A percentile compares a stretch with the other conserved stretches of the same genome.
Conservation (phyloP, 441 rosid genomes). For the Eutrema salsugineum region DNA sequence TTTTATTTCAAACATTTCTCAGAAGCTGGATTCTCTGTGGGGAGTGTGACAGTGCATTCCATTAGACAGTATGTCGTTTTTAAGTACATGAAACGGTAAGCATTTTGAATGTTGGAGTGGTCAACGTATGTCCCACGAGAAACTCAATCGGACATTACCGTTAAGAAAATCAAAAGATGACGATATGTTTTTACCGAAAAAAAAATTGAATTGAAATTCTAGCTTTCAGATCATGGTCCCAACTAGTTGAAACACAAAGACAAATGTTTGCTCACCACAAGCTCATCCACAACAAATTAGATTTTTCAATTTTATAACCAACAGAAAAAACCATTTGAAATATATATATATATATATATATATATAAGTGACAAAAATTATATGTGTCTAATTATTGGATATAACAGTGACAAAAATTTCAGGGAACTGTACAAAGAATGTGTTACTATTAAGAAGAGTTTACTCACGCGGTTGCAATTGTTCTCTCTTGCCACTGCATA, state of each 20-base stretch:
- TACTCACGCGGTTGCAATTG: slow-evolving; percentile 20
- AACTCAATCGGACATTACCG: background rate
- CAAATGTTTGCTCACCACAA: slow-evolving; percentile 25
- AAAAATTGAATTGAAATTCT: background rate
- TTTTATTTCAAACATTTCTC: no score
- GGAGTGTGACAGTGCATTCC: background rate
- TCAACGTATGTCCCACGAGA: background rate
- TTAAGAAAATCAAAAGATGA: background rate
- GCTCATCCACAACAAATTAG: slow-evolving; percentile 2
- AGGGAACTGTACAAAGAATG: background rate
- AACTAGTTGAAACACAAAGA: slow-evolving; percentile 21
- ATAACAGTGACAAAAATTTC: background rate
- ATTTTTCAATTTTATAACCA: slow-evolving; percentile 7
- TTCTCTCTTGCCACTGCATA: background rate
- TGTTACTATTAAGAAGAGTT: no score
- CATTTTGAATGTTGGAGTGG: background rate
- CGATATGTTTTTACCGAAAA: background rate
- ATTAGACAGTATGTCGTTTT: background rate
- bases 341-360: background rate
- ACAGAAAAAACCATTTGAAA: background rate
- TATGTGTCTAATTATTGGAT: background rate
- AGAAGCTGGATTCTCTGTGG: no score
- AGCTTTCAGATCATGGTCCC: slow-evolving; percentile 28
- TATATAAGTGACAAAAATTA: background rate
- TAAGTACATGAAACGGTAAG: background rate